Evolutionary conservation across 2,329 filamentous ascomycete species (phyloP), one percentile per base, ranked within the genome.

Genomic region (Colletotrichum gigasporum): DNA sequence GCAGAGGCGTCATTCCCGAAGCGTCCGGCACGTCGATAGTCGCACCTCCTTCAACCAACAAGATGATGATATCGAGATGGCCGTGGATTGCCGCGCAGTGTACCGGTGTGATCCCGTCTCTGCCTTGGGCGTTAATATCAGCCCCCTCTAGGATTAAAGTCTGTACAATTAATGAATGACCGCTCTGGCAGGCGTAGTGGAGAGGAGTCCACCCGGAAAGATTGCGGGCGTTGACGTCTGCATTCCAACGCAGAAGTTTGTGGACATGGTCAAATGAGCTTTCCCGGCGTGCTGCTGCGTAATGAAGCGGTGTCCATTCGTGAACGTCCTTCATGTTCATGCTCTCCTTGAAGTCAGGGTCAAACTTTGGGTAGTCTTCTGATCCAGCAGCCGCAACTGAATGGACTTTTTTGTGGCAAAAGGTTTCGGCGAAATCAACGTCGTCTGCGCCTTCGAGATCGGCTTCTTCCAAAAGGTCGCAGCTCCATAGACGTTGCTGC

Each of bases 161-260:
- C 47, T 22, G n/a, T 24, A 32, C 11, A n/a, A n/a, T n/a, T n/a
- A n/a, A n/a, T n/a, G n/a, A n/a, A n/a, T n/a, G n/a, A n/a, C n/a
- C 4, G 11, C 20, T 14, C 4, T 39, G 14, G 24, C 50, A 37
- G 12, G 20, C 16, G n/a, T 37, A 41, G 39, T 53, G 50, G 1
- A 41, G n/a, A 16, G 50, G 20, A 7, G 50, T 53, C 20, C 18
- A 42, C 2, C 34, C 26, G 10, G 3, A 16, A 0, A 39, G 14
- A 9, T 39, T 34, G 12, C 1, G 1, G 1, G 37, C 12, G 8
- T 30, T 32, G n/a, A 28, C 32, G 14, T 39, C 11, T 6, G 32
- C 50, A 1, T 14, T 0, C 1, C 11, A 37, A n/a, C 4, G 2
- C 0, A 8, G 10, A 7, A 4, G 1, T 2, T 12, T 2, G 1